Evolutionary conservation across 2,329 filamentous ascomycete species (phyloP).

Genomic region (Dryadomyces quercus-mongolicae): DNA sequence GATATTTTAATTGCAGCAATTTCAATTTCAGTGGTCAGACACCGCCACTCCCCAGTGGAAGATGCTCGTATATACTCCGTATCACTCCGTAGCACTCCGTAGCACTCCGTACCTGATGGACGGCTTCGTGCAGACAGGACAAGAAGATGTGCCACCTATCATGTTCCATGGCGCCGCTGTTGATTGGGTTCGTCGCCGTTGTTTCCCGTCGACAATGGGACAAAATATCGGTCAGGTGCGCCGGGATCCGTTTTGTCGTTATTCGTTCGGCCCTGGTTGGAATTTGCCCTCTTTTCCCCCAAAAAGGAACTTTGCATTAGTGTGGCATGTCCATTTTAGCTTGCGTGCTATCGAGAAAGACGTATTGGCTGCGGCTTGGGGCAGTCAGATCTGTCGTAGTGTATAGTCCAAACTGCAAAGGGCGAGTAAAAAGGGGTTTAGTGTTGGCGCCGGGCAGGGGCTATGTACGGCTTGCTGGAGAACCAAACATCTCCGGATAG

Average conservation of each 20-base stretch:
- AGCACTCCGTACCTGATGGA: neutral
- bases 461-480: too few species aligned
- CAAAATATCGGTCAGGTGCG: too few species aligned
- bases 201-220: too few species aligned
- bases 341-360: too few species aligned
- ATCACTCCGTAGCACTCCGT: neutral
- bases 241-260: too few species aligned
- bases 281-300: neutral
- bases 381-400: neutral
- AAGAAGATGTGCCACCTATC: neutral
- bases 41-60: neutral
- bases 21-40: neutral
- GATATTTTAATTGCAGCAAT: neutral
- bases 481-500: too few species aligned
- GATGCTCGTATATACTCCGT: too few species aligned
- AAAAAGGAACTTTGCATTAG: slow-evolving; percentile 7
- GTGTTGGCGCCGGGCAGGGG: too few species aligned
- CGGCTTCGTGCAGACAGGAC: neutral
- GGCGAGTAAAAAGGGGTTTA: too few species aligned
- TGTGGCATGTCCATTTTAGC: neutral
- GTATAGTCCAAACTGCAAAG: too few species aligned
- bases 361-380: too few species aligned
- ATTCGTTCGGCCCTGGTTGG: too few species aligned
- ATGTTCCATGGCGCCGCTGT: neutral
- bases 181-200: neutral